Percentiles rank a stretch among this genome's conserved stretches.
These are phyloP conservation scores for Apiotrichum sp. DNA, from an alignment of 1,284 basidiomycete species.

Conservation along the genomic window DNA sequence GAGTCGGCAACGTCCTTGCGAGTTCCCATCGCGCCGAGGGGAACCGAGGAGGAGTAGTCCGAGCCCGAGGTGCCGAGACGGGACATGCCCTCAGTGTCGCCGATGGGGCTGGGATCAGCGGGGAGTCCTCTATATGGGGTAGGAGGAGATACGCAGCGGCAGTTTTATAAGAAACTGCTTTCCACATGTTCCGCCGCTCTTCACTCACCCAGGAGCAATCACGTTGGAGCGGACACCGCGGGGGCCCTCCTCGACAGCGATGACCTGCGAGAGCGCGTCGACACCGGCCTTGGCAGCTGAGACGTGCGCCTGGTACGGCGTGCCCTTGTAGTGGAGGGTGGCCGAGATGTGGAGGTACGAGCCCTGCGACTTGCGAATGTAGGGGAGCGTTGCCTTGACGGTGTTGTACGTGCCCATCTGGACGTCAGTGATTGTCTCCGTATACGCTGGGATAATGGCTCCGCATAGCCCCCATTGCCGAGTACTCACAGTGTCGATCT, in stretches of 20 bases:
- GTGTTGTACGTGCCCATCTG: slow-evolving; percentile 90
- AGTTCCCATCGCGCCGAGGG: slow-evolving; percentile 62
- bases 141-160: no score
- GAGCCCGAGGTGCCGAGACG: slow-evolving; percentile 56
- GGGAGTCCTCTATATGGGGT: not conserved
- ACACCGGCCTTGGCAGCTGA: slow-evolving; percentile 92
- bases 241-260: slow-evolving; percentile 91
- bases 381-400: slow-evolving; percentile 76
- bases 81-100: slow-evolving; percentile 75
- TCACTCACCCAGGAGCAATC: slow-evolving; percentile 65
- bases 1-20: slow-evolving; percentile 71
- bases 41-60: slow-evolving; percentile 44
- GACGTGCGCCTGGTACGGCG: slow-evolving; percentile 88
- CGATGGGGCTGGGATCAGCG: slow-evolving; percentile 56
- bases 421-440: no score
- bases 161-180: no score
- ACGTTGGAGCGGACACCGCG: slow-evolving; percentile 90
- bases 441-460: not conserved
- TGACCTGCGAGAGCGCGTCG: slow-evolving; percentile 74
- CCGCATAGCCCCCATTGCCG: not conserved
- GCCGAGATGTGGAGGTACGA: slow-evolving; percentile 88
- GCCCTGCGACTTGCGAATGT: slow-evolving; percentile 66
- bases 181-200: no score
- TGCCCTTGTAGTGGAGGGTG: slow-evolving; percentile 82
- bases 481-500: slow-evolving; percentile 77